Base-by-base conservation (phyloP, 78 protist genomes). In the Tieghemostelium lacteum region DNA sequence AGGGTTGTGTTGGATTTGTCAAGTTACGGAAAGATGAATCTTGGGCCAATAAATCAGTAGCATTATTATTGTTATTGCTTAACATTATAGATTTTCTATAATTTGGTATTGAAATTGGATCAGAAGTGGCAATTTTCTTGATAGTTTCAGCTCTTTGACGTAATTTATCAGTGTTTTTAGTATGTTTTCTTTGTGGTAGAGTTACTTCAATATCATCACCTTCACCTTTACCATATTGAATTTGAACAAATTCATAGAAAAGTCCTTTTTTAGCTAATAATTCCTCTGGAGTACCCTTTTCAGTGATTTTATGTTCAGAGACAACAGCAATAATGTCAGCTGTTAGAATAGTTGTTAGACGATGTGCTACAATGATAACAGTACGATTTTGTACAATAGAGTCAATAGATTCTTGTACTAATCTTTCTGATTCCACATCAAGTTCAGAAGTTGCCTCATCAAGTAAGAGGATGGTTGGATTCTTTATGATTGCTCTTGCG, bases 401-500 rank as follows among this genome's bases (percentile, higher is more conserved):
- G 28, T 93, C 92, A 57, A 95, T 52, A 0, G 98, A 96, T 34
- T 89, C 95, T 61, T 92, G 95, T 36, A 97, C 98, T 17, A 94
- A 50, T 14, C 50, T 29, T 75, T 97, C 98, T 37, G 83, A 60
- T 63, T 95, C 95, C 0, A 96, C 86, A 86, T 97, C 98, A 29
- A 97, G 92, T 16, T 97, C 98, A 16, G 61, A 33, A 49, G 99
- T 98, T 2, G 99, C 98, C 80, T 97, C 99, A 80, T 97, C 99
- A 3, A 97, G 88, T 29, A 98, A 20, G 14, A 98, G 60, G 10
- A 97, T 60, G 7, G 89, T 54, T 58, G 99, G 96, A 28, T 96
- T 40, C 37, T 54, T 40, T 10, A 97, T 60, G 19, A 97, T 57
- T 3, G 97, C 58, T 42, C 97, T 67, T 3, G 96, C 96, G 40